Base-by-base conservation (phyloP, 352 stramenopile genomes). In the Achlya hypogyna region DNA sequence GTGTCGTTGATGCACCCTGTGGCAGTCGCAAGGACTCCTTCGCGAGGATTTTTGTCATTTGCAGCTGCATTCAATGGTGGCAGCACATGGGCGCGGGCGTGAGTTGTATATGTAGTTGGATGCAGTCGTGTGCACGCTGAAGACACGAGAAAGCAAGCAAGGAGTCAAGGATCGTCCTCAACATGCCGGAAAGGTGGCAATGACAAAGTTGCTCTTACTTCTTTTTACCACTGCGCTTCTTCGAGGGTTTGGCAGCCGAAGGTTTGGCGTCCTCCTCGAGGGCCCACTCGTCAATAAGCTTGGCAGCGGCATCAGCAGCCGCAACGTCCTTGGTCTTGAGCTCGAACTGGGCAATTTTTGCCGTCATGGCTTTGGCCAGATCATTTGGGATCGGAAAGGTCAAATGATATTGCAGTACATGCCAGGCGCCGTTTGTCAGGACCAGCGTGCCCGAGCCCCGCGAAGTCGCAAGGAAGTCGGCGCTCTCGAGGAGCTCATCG, bases 351-450 rank as follows among this genome's bases (percentile, higher is more conserved):
- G 60, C 16, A 43, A 67, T 67, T 34, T 67, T 67, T 23, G 43
- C 49, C n/a, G 60, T 67, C 27, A 67, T 38, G 45, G 43, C 10
- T 22, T n/a, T 47, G 23, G 60, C 47, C 12, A 67, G 18, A n/a
- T 67, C 60, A 45, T 67, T 67, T 9, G 60, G 60, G 27, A 67
- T 47, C 12, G 60, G 60, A 59, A 67, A 67, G 28, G 60, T 45
- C 6, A 67, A 45, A 16, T 67, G 60, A 45, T 67, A 67, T 29
- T 67, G 60, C 20, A 25, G 20, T 5, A 67, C 42, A 23, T 45
- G 60, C 60, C 60, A 67, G 27, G 22, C 40, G 31, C 49, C 51
- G 31, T 22, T 54, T 27, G 22, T 29, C 16, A 60, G 51, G 20
- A 67, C 60, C 6, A 67, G 47, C 27, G 60, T 59, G 10, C 60